Evolutionary conservation across 306 rosid genomes (phyloP), one percentile per base, ranked within the genome.

Genomic region (Fragaria vesca): DNA sequence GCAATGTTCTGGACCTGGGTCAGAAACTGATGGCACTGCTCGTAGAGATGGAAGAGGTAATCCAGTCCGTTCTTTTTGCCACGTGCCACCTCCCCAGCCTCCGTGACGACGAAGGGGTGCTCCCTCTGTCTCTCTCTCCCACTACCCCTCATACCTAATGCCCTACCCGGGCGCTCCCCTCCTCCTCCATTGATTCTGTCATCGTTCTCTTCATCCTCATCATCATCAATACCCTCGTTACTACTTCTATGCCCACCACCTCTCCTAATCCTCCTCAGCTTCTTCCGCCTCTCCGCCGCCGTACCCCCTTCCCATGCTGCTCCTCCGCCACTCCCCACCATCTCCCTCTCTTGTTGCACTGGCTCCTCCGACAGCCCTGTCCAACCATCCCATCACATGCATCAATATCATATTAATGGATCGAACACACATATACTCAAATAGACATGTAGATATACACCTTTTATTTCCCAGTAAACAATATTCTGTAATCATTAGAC

Each of bases 81-180:
- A 79, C 99, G 97, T 73, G 99, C 99, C 69, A 93, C 99, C 77
- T 95, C 99, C 63, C 97, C 99, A 7, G 97, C 97, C 79, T 95
- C 99, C 8, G 99, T 95, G 46, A 95, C 99, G 28, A 95, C 93
- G 80, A 95, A 93, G 0, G 99, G 99, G 58, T 95, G 99, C 78
- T 95, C 99, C 32, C 99, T 76, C 79, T 86, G 94, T 73, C 99
- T 85, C 87, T 95, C 97, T 9, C 61, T 6, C 6, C 70, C 69
- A 16, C 42, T 43, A 32, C 69, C 69, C 36, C 66, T 60, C 16
- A 26, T 4, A 24, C 18, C 36, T 26, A 60, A 12, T 4, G 36
- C 66, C 66, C 36, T 26, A 26, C 18, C 11, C 1, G 20, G 68
- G 9, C 12, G 68, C n/a, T 30, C 21, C 2, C 84, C 78, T 3